Evolutionary conservation across 345 rosid species (phyloP).

Genomic region (Eucalyptus pauciflora): DNA sequence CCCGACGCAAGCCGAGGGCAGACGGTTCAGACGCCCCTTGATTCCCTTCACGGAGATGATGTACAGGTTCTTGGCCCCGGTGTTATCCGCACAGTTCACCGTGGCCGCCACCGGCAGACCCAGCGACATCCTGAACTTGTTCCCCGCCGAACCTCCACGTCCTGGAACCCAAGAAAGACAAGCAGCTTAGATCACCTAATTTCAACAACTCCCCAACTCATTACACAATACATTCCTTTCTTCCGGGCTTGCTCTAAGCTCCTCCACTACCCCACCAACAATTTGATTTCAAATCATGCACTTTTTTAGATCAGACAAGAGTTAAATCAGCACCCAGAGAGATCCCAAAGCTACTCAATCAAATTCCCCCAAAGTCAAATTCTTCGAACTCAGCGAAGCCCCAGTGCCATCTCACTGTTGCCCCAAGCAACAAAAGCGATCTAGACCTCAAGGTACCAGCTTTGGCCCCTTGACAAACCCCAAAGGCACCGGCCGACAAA

Average conservation of each 20-base stretch:
- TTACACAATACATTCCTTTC: neutral
- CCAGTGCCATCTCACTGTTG: rapidly evolving
- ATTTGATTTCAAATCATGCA: neutral
- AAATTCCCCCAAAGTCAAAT: neutral
- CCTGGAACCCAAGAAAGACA: conserved; percentile 12
- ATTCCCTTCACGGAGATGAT: conserved; percentile 94
- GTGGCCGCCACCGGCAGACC: conserved; percentile 76
- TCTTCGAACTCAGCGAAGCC: neutral
- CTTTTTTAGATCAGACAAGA: neutral
- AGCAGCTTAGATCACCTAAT: neutral
- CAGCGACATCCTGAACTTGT: conserved; percentile 80
- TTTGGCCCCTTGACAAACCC: rapidly evolving
- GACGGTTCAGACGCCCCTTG: conserved; percentile 81
- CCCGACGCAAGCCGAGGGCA: conserved; percentile 91
- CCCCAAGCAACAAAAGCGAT: neutral
- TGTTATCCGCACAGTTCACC: conserved; percentile 71
- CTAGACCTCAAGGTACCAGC: neutral
- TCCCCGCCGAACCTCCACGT: conserved; percentile 63
- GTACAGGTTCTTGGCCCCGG: conserved; percentile 79
- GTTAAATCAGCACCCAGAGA: neutral
- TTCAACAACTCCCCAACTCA: neutral
- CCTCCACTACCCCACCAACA: neutral
- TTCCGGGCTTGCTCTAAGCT: neutral
- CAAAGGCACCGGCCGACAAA: neutral
- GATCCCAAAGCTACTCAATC: neutral